These are phyloP conservation scores for Conringia planisiliqua DNA, from an alignment of 345 rosid species.

Conservation along the genomic window DNA sequence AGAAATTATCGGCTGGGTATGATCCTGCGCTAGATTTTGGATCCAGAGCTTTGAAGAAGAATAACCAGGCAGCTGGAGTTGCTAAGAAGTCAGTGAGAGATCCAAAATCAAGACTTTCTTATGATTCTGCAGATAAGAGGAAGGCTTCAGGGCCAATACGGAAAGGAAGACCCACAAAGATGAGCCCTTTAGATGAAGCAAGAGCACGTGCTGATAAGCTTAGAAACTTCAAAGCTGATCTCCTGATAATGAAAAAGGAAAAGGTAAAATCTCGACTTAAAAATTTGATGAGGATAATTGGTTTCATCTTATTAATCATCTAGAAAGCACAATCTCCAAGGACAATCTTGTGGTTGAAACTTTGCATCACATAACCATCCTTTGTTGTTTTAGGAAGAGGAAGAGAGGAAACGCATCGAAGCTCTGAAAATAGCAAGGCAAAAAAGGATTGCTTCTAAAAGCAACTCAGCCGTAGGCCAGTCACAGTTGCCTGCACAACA, in stretches of 20 bases:
- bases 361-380: neutral
- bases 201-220: constrained; percentile 90
- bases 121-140: constrained; percentile 54
- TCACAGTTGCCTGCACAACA: constrained; percentile 42
- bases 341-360: neutral
- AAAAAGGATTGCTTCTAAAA: constrained; percentile 81
- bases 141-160: constrained; percentile 70
- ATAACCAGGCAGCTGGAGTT: constrained; percentile 41
- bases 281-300: neutral
- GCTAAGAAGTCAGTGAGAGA: constrained; percentile 57
- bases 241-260: constrained; percentile 91
- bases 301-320: neutral
- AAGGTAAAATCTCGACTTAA: constrained; percentile 43
- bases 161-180: constrained; percentile 75
- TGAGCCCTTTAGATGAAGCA: constrained; percentile 91
- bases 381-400: constrained; percentile 61
- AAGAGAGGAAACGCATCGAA: constrained; percentile 69
- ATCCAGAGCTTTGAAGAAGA: constrained; percentile 46
- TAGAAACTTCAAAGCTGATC: constrained; percentile 87
- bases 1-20: constrained; percentile 51
- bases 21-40: constrained; percentile 85
- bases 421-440: constrained; percentile 78
- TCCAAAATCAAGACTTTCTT: constrained; percentile 49
- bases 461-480: constrained; percentile 47
- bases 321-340: neutral